Base-by-base conservation (phyloP, 2,329 filamentous ascomycete species). In the Verticillium isaacii region DNA sequence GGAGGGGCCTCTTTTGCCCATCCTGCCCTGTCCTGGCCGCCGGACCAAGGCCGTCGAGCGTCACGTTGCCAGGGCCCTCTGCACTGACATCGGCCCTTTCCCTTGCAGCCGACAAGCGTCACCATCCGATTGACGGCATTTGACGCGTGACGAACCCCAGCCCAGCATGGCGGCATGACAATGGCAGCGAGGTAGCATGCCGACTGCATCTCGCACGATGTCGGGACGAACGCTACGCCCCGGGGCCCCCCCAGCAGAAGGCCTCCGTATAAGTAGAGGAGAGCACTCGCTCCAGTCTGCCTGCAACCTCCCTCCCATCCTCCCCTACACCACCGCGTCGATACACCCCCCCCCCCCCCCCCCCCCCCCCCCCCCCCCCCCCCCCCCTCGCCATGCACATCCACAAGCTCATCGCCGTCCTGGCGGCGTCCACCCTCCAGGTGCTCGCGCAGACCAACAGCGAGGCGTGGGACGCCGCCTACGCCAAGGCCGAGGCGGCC, bases 401-500 rank as follows among this genome's bases (percentile, higher is more conserved):
- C 58, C 39, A 57, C 61, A 65, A 63, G 60, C 37, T 63, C 15
- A 59, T 63, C 61, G 60, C 60, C 32, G 25, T 65, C n/a, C 61
- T 62, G n/a, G 63, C 59, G 34, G 63, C 63, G 37, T 52, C 61
- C 14, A 50, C 59, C 41, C 60, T 66, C 56, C 63, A 62, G 55
- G 52, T 23, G 11, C 58, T 59, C 25, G 64, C 64, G 34, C 64
- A 66, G 29, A 41, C 55, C 56, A 57, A 32, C 54, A 37, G 12
- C 39, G 25, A 45, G 25, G 65, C 65, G 56, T 95, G 91, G 91
- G 79, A 80, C 29, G 80, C 87, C 12, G 89, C 89, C 61, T 92
- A 93, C 72, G 74, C 78, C 56, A 91, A 91, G 71, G 91, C 91
- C 0, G 82, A 85, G 15, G 76, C 82, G 5, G 75, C 93, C 64